Evolutionary conservation across 768 basidiomycete genomes (phyloP), one percentile per base, ranked within the genome.

Genomic region (Suillus hirtellus): DNA sequence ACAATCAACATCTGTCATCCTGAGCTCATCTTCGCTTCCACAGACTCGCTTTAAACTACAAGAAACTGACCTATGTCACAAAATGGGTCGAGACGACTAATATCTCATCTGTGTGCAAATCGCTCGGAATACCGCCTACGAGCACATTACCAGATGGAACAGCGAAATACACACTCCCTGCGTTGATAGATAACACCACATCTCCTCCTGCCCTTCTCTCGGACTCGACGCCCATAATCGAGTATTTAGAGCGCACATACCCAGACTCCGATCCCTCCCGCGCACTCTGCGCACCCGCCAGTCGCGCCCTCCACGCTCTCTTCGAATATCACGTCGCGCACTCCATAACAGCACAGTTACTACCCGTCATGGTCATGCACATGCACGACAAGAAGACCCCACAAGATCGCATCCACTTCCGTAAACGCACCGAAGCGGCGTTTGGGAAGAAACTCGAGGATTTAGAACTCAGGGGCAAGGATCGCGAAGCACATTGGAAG

Each of bases 211-310:
- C 72, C 11, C 62, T 67, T 21, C 47, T 78, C 4, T 72, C 76
- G 4, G 77, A 79, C 62, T 78, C 77, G 3, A 70, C 69, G 10
- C 71, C 71, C 15, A 79, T 79, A 50, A 67, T 77, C 17, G 72
- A 75, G 52, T 78, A 79, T 63, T 73, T 80, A 44, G 78, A 79
- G 43, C 67, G 60, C n/a, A 70, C 67, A 10, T 72, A 69, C 52
- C 66, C 64, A 27, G 52, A 62, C 35, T 64, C 65, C 15, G 71
- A 71, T 10, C 46, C 55, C 50, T 55, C 50, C 46, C 52, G 35
- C 19, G 47, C 50, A 50, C 54, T 72, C 14, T 65, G 63, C 38
- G 74, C 74, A 2, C 61, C 53, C 2, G 62, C 65, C 46, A 70
- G 66, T 17, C 65, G 63, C n/a, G 65, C 69, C 12, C 65, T 70